Percentiles rank a stretch among this genome's conserved stretches.
Conservation (phyloP, 345 rosid species). For the Eucalyptus brandiana region DNA sequence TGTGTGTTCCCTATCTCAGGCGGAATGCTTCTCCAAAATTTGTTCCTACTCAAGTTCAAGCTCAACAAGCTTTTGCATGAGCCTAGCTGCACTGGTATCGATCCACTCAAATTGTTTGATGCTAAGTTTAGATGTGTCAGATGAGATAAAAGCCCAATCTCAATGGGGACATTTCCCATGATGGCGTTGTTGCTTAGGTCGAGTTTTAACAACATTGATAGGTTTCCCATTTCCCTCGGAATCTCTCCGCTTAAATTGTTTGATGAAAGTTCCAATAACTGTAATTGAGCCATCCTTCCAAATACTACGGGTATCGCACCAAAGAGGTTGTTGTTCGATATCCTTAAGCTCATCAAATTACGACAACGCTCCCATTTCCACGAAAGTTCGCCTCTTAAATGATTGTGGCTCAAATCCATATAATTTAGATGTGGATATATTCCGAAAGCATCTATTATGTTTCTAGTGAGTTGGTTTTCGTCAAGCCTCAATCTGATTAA, state of each 20-base stretch:
- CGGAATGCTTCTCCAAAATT: neutral
- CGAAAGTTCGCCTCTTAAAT: neutral
- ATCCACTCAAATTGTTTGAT: neutral
- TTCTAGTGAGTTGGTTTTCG: neutral
- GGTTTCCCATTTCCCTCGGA: neutral
- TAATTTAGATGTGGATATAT: neutral
- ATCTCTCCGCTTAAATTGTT: neutral
- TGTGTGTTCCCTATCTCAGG: neutral
- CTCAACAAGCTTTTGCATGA: neutral
- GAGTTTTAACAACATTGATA: neutral
- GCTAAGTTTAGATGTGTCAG: neutral
- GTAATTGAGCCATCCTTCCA: neutral
- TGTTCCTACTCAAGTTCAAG: neutral
- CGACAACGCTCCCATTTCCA: neutral
- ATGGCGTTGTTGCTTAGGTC: neutral
- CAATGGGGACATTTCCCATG: neutral
- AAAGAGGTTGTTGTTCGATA: accelerated
- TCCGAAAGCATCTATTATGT: neutral
- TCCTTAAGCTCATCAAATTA: neutral
- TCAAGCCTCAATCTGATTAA: neutral
- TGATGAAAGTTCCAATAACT: accelerated
- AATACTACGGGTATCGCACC: neutral
- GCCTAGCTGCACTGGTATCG: accelerated
- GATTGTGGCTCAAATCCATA: neutral
- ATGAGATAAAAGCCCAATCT: neutral